A percentile compares a stretch with the other conserved stretches of the same genome.
Conservation (phyloP, 2,329 filamentous ascomycete genomes). For the Pyrenophora graminea region DNA sequence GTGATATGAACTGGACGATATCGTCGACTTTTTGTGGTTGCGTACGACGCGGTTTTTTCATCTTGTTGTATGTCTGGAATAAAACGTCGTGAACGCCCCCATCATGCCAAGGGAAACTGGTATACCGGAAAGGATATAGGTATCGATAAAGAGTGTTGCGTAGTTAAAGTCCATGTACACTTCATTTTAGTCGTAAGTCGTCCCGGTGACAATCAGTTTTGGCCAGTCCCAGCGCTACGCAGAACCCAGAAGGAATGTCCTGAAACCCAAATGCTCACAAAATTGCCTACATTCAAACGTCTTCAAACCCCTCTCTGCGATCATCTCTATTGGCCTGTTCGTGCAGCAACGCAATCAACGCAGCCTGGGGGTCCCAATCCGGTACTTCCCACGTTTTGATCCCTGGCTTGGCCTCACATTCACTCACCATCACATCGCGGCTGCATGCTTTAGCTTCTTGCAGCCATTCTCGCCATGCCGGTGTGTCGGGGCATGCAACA, state of each 20-base stretch:
- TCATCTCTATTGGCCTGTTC: conserved; percentile 24
- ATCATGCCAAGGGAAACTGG: no score
- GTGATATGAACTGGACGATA: background rate
- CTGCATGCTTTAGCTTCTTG: conserved; percentile 36
- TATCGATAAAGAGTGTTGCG: background rate
- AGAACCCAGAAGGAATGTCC: background rate
- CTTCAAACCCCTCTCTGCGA: conserved; percentile 17
- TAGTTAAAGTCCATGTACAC: background rate
- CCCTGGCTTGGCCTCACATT: conserved; percentile 9
- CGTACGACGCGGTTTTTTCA: no score
- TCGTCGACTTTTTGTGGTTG: no score
- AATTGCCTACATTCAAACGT: conserved; percentile 15
- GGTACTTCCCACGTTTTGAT: conserved; percentile 42
- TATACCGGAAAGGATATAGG: no score
- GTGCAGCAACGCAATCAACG: conserved; percentile 25
- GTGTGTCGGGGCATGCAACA: conserved; percentile 49
- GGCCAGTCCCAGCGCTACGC: conserved; percentile 5
- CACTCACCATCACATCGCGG: conserved; percentile 16
- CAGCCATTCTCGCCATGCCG: conserved; percentile 51
- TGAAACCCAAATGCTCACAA: background rate
- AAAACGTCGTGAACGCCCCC: background rate
- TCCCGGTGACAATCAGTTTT: background rate
- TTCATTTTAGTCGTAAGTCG: conserved; percentile 1
- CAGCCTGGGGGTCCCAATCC: conserved; percentile 38
- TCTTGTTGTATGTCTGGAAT: no score